Conservation (phyloP, 2,329 filamentous ascomycete species). For the Rhynchosporium agropyri region DNA sequence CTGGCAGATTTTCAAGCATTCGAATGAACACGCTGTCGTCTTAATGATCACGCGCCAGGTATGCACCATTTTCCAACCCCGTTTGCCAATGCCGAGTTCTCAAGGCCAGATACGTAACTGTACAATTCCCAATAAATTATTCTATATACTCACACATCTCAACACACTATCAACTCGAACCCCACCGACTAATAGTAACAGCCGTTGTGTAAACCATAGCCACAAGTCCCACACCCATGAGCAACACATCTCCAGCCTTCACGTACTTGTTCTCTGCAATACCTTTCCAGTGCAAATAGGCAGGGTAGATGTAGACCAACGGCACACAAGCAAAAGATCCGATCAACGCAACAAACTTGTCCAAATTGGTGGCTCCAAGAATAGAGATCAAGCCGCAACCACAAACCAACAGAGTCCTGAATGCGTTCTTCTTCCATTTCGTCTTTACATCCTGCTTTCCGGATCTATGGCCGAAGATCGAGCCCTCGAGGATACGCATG, state of each 20-base stretch:
- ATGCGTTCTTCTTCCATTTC: conserved; percentile 98
- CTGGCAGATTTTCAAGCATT: no score
- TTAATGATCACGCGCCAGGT: no score
- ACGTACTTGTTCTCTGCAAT: conserved; percentile 70
- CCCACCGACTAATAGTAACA: conserved; percentile 64
- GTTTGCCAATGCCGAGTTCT: neutral
- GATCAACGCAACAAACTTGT: conserved; percentile 94
- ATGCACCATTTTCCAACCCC: no score
- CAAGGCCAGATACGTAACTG: neutral
- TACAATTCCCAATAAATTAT: neutral
- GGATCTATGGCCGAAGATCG: conserved; percentile 80
- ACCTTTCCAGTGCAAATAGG: conserved; percentile 82
- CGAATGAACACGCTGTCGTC: no score
- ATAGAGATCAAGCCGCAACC: conserved; percentile 84
- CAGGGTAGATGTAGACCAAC: conserved; percentile 93
- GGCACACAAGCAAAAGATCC: conserved; percentile 97
- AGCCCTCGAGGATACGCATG: conserved; percentile 91
- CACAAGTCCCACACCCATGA: conserved; percentile 77
- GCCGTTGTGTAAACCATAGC: conserved; percentile 90
- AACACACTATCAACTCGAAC: conserved; percentile 6
- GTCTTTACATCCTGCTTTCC: conserved; percentile 96
- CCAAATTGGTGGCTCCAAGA: conserved; percentile 85
- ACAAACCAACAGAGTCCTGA: conserved; percentile 86
- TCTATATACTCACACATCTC: neutral
- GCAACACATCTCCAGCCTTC: conserved; percentile 68